Evolutionary conservation across 2,329 filamentous ascomycete genomes (phyloP).

Genomic region (Ophiostoma himal-ulmi): DNA sequence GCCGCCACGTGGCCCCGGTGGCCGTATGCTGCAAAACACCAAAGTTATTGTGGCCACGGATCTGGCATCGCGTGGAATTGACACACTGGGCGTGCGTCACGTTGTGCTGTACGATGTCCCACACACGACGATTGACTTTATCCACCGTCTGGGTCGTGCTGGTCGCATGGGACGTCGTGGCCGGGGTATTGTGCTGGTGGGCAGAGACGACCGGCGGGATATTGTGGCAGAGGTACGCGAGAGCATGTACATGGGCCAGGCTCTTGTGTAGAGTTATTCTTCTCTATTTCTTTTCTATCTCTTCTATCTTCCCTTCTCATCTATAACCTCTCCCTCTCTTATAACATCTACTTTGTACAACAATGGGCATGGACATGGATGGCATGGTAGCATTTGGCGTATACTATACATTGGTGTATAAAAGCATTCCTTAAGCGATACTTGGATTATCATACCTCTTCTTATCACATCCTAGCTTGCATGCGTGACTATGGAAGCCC

Average conservation of each 20-base stretch:
- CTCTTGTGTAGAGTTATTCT: constrained; percentile 56
- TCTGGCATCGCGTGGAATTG: constrained; percentile 84
- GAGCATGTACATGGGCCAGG: constrained; percentile 77
- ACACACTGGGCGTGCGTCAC: constrained; percentile 83
- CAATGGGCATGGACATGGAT: not conserved
- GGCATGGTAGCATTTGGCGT: not conserved
- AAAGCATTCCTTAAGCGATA: not conserved
- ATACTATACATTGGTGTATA: not conserved
- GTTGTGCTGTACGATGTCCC: constrained; percentile 97
- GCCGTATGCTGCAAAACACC: constrained; percentile 62
- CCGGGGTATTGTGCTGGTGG: constrained; percentile 82
- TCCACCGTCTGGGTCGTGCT: constrained; percentile 86
- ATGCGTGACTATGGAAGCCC: not conserved
- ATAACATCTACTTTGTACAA: not conserved
- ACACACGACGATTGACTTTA: constrained; percentile 95
- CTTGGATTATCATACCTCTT: not conserved
- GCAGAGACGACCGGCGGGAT: constrained; percentile 82
- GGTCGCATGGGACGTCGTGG: constrained; percentile 90
- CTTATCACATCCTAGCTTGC: not conserved
- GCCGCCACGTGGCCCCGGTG: constrained; percentile 28
- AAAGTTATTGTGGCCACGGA: constrained; percentile 95
- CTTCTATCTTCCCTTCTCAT: not conserved
- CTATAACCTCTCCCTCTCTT: not conserved
- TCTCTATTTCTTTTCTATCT: not conserved
- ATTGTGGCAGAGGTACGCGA: constrained; percentile 87